Evolutionary conservation across 164 flowering plant species (phyloP).

Genomic region (Tetracentron sinense): DNA sequence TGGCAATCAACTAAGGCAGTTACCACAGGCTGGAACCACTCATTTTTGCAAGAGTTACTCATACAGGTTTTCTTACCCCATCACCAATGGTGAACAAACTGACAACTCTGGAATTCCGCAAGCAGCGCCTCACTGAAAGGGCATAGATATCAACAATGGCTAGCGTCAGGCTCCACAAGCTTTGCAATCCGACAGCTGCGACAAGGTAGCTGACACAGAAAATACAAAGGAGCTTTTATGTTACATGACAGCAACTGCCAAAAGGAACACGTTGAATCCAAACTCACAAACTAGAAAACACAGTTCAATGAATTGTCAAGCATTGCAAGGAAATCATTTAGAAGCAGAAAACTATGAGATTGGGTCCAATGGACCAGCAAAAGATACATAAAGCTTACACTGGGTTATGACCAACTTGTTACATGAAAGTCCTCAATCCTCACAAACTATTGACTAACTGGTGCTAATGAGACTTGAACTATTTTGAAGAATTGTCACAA

Average conservation of each 20-base stretch:
- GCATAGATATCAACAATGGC: slow-evolving; percentile 65
- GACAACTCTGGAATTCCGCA: slow-evolving; percentile 46
- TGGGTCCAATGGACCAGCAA: no score
- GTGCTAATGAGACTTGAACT: not conserved
- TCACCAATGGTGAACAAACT: slow-evolving; percentile 62
- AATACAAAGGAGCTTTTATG: slow-evolving; percentile 10
- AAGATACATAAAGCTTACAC: no score
- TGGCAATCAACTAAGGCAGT: no score
- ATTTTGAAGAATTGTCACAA: not conserved
- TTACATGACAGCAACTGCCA: not conserved
- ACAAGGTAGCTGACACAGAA: slow-evolving; percentile 61
- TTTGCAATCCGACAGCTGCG: slow-evolving; percentile 63
- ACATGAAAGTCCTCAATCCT: not conserved
- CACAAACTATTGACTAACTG: no score
- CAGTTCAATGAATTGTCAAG: not conserved
- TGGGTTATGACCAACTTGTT: not conserved
- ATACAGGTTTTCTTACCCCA: slow-evolving; percentile 57
- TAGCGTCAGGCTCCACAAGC: slow-evolving; percentile 68
- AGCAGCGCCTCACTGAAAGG: slow-evolving; percentile 58
- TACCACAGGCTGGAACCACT: no score
- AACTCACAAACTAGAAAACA: slow-evolving; percentile 1
- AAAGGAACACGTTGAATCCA: not conserved
- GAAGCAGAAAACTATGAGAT: not conserved
- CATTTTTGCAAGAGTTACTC: no score
- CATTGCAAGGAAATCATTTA: not conserved